Conservation (phyloP, 805 yeast genomes). For the Metschnikowia rubicola region DNA sequence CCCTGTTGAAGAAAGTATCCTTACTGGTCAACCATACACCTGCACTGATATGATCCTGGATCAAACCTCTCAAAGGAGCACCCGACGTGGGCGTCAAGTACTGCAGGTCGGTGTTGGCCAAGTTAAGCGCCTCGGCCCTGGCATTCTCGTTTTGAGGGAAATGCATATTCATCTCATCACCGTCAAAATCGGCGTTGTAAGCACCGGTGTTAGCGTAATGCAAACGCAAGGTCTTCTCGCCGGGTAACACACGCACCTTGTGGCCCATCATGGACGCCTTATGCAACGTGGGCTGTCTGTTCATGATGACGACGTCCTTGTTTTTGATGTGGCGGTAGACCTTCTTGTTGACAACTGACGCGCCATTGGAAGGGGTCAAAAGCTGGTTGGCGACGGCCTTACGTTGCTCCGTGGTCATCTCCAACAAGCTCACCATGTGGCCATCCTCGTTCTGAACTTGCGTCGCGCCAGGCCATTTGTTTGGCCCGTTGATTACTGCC, state of each 20-base stretch:
- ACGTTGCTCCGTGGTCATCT: constrained; percentile 91
- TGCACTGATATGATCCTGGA: constrained; percentile 98
- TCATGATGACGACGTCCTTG: constrained; percentile 95
- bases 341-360: constrained; percentile 78
- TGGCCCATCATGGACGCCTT: constrained; percentile 99
- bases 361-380: constrained; percentile 72
- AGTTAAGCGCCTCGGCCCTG: constrained; percentile 88
- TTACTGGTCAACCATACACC: constrained; percentile 98
- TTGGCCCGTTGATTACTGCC: constrained; percentile 97
- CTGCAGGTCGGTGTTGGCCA: constrained; percentile 97
- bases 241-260: constrained; percentile 92
- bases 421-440: constrained; percentile 69
- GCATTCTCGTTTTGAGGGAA: constrained; percentile 98
- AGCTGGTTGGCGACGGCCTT: constrained; percentile 93
- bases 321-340: constrained; percentile 93
- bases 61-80: constrained; percentile 95
- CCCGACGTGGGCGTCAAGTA: constrained; percentile 98
- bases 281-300: constrained; percentile 98
- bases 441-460: constrained; percentile 97
- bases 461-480: constrained; percentile 97
- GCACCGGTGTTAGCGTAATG: constrained; percentile 99
- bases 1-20: constrained; percentile 87
- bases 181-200: constrained; percentile 97
- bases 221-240: constrained; percentile 92
- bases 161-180: constrained; percentile 99